Evolutionary conservation across 2,329 filamentous ascomycete species (phyloP).

Genomic region (Fusarium buharicum): DNA sequence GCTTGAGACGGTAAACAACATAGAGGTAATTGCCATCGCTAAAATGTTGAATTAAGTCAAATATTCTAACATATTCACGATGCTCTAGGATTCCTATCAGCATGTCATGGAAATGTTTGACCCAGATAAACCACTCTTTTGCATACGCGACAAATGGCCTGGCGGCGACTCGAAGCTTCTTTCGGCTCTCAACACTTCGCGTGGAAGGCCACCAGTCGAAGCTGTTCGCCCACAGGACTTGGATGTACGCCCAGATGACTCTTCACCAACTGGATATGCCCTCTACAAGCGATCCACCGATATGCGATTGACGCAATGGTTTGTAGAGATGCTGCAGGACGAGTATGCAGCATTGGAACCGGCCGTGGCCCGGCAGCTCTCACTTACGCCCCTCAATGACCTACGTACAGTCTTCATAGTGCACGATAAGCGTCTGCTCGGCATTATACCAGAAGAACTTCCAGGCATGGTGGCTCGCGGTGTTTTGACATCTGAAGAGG

Average conservation of each 20-base stretch:
- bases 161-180: slow-evolving; percentile 19
- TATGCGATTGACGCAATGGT: slow-evolving; percentile 13
- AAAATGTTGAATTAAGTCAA: not conserved
- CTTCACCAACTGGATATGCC: not conserved
- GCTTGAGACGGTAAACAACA: slow-evolving; percentile 6
- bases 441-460: slow-evolving; percentile 28
- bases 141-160: slow-evolving; percentile 17
- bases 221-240: slow-evolving; percentile 17
- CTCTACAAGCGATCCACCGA: slow-evolving; percentile 10
- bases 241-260: slow-evolving; percentile 8
- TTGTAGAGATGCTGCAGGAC: slow-evolving; percentile 25
- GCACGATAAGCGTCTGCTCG: slow-evolving; percentile 26
- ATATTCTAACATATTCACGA: not conserved
- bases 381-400: slow-evolving; percentile 23
- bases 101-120: slow-evolving; percentile 15
- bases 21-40: slow-evolving; percentile 1
- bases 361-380: slow-evolving; percentile 13
- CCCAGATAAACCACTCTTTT: slow-evolving; percentile 11
- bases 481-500: slow-evolving; percentile 19
- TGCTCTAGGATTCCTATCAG: not conserved
- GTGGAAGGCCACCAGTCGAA: not conserved
- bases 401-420: slow-evolving; percentile 29
- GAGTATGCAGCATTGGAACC: slow-evolving; percentile 18
- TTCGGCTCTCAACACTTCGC: not conserved
- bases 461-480: slow-evolving; percentile 14